Evolutionary conservation across 1,139 yeast species (phyloP), one percentile per base, ranked within the genome.

Genomic region (Saccharomycopsis hybrid): DNA sequence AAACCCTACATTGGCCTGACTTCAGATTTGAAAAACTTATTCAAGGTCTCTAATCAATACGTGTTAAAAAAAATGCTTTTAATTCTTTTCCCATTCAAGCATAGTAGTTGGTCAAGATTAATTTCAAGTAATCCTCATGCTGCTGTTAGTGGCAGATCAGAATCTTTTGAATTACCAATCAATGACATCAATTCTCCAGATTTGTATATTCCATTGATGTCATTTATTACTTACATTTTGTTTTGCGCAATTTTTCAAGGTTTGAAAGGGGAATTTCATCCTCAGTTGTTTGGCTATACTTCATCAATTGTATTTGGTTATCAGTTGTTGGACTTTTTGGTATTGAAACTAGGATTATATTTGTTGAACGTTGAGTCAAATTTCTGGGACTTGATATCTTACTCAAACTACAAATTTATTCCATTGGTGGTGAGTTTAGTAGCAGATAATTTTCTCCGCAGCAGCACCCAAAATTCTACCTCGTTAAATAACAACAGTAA

Each of bases 151-250:
- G 51, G 54, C 62, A 32, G 64, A 57, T 48, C 60, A 71, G 81
- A 77, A 42, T 68, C 73, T 13, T 87, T 74, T 63, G 84, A 86
- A 1, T 80, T 85, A 3, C 95, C 96, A 8, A 65, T 76, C 37
- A 85, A 80, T 55, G 98, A 94, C 64, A 74, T 85, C 55, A 94
- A 94, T 63, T 95, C 97, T 0, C 98, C 98, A 2, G 99, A 94
- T 65, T 77, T 92, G 73, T 94, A 94, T 65, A 87, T 94, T 52
- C 99, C 99, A 3, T 69, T 86, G 56, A 89, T 90, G 96, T 87
- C 97, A 2, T 79, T 85, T 60, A 81, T 89, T 48, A 89, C 98
- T 1, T 92, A 90, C 62, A 83, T 92, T 50, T 69, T 94, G 55
- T 73, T 88, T 44, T 82, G 94, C 78, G 92, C 96, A 3, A 76